Evolutionary conservation across 805 yeast genomes (phyloP), one percentile per base, ranked within the genome.

Genomic region (Pichia sporocuriosa): DNA sequence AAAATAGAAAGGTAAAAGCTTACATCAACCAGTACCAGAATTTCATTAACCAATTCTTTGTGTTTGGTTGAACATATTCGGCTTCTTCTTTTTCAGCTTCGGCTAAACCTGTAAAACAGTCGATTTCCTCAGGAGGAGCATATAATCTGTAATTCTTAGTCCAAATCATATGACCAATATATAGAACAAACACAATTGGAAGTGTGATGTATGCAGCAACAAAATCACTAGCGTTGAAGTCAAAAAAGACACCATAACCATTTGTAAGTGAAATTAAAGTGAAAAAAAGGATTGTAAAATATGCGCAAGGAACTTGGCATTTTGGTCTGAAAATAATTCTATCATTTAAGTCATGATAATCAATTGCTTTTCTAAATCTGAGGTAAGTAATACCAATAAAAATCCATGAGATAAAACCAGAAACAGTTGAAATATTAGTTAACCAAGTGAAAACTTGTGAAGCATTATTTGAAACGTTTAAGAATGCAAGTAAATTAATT

Each of bases 131-230:
- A 3, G 70, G 59, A 20, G 83, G 79, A 20, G 65, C 64, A 45
- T 69, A 62, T 68, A 75, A 69, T 37, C 53, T 59, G 61, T 66
- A 66, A 38, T 69, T 69, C 36, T 62, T 66, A 28, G 65, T 61
- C 59, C 68, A 75, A 5, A 68, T 6, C 51, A 75, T 73, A 61
- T 81, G 87, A 6, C 79, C 84, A 33, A 72, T 46, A 58, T 75
- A 81, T 34, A 82, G 63, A 4, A 62, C 62, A 3, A 73, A 45
- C 48, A 77, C 69, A 43, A 75, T 67, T 27, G 82, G 84, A 37
- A 82, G 55, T 0, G 87, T 81, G 45, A 82, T 68, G 60, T 82
- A 82, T 9, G 88, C 83, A 26, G 89, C 88, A 38, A 82, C 62
- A 52, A 82, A 82, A 57, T 79, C 80, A 6, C 73, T 59, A 1